A percentile compares a stretch with the other conserved stretches of the same genome.
These are phyloP conservation scores for Nemania diffusa DNA, from an alignment of 2,329 filamentous ascomycete species.

Conservation along the genomic window DNA sequence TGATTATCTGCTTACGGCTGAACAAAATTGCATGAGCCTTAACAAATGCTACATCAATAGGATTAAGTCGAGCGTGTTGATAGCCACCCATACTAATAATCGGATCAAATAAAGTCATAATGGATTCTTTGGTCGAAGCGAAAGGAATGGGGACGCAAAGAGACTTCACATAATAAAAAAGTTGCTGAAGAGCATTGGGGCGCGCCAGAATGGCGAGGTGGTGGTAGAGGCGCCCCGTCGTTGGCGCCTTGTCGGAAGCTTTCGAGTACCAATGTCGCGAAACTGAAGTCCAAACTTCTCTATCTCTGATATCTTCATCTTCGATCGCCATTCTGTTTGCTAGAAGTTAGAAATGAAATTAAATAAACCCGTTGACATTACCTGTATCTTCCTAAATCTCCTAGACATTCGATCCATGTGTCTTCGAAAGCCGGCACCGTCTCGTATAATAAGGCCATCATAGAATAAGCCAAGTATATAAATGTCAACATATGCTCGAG, in stretches of 20 bases:
- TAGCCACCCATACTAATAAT: conserved; percentile 53
- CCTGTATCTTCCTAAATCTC: conserved; percentile 82
- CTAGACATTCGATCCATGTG: conserved; percentile 93
- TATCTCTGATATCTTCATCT: conserved; percentile 77
- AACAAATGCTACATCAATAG: conserved; percentile 70
- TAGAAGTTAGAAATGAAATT: conserved; percentile 28
- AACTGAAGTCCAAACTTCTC: conserved; percentile 84
- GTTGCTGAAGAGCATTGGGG: conserved; percentile 74
- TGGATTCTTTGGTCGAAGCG: conserved; percentile 72
- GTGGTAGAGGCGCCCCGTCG: conserved; percentile 83
- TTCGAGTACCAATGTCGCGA: conserved; percentile 86
- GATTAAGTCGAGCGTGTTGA: conserved; percentile 51
- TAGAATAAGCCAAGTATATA: conserved; percentile 88
- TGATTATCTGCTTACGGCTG: conserved; percentile 58
- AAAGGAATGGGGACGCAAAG: conserved; percentile 77
- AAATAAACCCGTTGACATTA: conserved; percentile 22
- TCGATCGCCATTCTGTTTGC: conserved; percentile 83
- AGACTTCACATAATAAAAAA: conserved; percentile 78
- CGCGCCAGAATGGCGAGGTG: conserved; percentile 84
- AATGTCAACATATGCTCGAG: conserved; percentile 92
- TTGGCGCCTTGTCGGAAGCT: conserved; percentile 79
- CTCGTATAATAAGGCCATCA: conserved; percentile 88
- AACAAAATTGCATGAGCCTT: conserved; percentile 73
- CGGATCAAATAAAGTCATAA: conserved; percentile 75
- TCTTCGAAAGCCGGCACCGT: conserved; percentile 85